Evolutionary conservation across 225 moss, liverwort and hornwort genomes (phyloP), one percentile per base, ranked within the genome.

Genomic region (Takakia lepidozioides): DNA sequence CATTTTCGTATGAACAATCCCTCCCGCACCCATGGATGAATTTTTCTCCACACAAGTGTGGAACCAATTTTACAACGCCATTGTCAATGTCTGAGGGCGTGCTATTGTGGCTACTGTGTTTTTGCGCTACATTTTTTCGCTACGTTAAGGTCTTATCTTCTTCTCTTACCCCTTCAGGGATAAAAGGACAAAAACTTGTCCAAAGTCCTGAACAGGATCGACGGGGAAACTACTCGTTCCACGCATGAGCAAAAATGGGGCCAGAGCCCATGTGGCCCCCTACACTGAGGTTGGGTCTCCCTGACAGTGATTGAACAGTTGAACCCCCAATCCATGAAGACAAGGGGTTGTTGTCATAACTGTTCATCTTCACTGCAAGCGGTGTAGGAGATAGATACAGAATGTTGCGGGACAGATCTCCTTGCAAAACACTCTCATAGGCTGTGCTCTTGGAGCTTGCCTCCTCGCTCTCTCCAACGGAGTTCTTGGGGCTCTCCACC

Each of bases 191-290:
- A 63, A 62, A 73, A 60, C 59, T 57, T 61, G 68, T 56, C 27
- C 59, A 38, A 55, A 73, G 50, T 41, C 40, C 40, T 41, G 48
- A 19, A 49, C 10, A 29, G 27, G 13, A 19, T 17, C 48, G 19
- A 49, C 10, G 1, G 27, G n/a, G 15, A 23, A 56, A 14, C 50
- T 48, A 63, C 48, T 70, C 76, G 21, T 88, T 88, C 93, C 93
- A 93, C 51, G 81, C 81, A 64, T 76, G 76, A 59, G 93, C 93
- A 81, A 93, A 93, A 88, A 93, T 88, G 57, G 93, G 88, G 55
- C 78, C 45, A 4, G 76, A 64, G 64, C 68, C 72, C 82, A 92
- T 66, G 54, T 86, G 83, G 49, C 84, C 76, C 29, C 91, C 81
- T 35, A 69, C 77, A 22, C 80, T 74, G 43, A 95, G 28, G 50